Conservation (phyloP, 1,284 basidiomycete species). For the Pseudomicrostroma phylloplanum region DNA sequence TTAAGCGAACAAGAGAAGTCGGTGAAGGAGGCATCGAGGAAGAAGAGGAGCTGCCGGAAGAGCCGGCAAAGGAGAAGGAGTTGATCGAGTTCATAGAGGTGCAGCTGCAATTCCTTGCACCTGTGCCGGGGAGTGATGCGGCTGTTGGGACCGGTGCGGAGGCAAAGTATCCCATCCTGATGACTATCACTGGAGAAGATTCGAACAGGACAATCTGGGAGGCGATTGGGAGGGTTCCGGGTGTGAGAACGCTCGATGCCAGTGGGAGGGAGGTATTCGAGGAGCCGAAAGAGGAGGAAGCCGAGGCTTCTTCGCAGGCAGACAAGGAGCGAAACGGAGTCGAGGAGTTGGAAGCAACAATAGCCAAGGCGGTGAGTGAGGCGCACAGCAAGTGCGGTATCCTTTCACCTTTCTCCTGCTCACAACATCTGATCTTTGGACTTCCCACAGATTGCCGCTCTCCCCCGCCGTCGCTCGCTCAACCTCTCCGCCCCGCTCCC, state of each 20-base stretch:
- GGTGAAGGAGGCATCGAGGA: not conserved
- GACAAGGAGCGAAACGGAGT: conserved; percentile 29
- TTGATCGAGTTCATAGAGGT: not conserved
- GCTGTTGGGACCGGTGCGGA: not conserved
- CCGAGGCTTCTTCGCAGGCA: not conserved
- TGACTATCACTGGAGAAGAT: not conserved
- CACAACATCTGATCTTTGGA: not conserved
- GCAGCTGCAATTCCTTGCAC: conserved; percentile 6
- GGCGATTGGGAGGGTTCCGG: conserved; percentile 36
- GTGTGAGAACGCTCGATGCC: conserved; percentile 24
- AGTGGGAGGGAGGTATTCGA: not conserved
- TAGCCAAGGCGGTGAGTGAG: not conserved
- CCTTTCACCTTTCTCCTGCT: not conserved
- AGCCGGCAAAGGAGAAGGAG: conserved; percentile 3
- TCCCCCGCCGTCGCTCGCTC: conserved; percentile 19
- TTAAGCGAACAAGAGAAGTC: conserved; percentile 7
- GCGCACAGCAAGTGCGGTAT: not conserved
- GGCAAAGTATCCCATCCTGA: conserved; percentile 8
- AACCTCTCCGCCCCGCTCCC: conserved; percentile 20
- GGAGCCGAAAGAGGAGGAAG: conserved; percentile 25
- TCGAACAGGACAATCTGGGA: conserved; percentile 29
- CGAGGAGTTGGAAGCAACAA: conserved; percentile 1
- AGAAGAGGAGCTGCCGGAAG: not conserved
- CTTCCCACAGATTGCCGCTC: conserved; percentile 9
- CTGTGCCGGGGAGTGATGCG: not conserved